These are phyloP conservation scores for Geotrichum aggregatum DNA, from an alignment of 1,139 yeast genomes.

Conservation along the genomic window DNA sequence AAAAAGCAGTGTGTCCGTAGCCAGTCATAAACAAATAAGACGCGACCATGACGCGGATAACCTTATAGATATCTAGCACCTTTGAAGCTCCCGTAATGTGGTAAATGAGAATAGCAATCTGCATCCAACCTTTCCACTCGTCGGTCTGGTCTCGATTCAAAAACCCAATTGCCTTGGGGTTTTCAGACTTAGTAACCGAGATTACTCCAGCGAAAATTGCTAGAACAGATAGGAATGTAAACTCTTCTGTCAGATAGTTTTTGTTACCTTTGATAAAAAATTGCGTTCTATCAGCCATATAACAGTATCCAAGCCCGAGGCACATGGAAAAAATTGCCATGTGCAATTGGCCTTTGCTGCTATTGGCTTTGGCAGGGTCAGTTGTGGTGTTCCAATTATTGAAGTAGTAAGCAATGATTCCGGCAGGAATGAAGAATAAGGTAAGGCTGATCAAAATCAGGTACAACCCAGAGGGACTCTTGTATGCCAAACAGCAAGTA, in stretches of 20 bases:
- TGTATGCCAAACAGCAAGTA: conserved; percentile 29
- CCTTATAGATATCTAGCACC: conserved; percentile 29
- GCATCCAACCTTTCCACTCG: conserved; percentile 35
- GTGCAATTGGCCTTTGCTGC: conserved; percentile 18
- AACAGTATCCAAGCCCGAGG: conserved; percentile 25
- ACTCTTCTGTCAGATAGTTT: conserved; percentile 24
- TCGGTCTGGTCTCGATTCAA: conserved; percentile 30
- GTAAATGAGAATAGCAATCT: conserved; percentile 28
- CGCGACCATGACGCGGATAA: conserved; percentile 29
- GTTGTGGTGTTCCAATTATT: conserved; percentile 4
- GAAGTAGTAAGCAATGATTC: conserved; percentile 5
- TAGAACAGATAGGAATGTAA: conserved; percentile 21
- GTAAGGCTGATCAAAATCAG: conserved; percentile 6
- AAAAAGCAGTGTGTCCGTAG: conserved; percentile 29
- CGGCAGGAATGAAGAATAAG: conserved; percentile 12
- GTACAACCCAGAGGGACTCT: conserved; percentile 23
- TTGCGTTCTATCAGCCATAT: conserved; percentile 27
- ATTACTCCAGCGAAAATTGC: conserved; percentile 20
- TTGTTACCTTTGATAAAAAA: conserved; percentile 27
- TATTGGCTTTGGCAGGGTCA: conserved; percentile 3
- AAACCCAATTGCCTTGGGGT: conserved; percentile 25
- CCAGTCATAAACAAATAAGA: conserved; percentile 32
- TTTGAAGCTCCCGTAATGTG: conserved; percentile 31
- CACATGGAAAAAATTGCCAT: conserved; percentile 24
- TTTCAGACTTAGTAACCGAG: conserved; percentile 19